Percentiles rank a stretch among this genome's conserved stretches.
Evolutionary conservation across 2,329 filamentous ascomycete genomes (phyloP).

Genomic region (Fusarium paranaense): DNA sequence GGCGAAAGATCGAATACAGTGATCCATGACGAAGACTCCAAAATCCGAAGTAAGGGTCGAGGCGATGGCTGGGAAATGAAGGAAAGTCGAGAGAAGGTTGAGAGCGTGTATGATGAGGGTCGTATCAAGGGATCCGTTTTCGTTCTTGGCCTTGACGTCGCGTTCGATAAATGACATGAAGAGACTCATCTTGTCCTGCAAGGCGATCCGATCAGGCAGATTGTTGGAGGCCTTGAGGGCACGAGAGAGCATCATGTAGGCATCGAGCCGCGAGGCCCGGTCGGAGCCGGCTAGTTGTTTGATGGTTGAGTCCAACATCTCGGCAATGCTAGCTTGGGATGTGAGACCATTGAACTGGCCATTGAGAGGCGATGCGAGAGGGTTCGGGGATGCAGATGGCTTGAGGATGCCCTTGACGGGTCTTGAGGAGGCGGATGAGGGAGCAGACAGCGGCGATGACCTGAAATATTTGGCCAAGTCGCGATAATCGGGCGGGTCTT

Average conservation of each 20-base stretch:
- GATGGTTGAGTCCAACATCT: conserved; percentile 87
- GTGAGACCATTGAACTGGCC: conserved; percentile 55
- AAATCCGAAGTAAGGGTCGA: conserved; percentile 82
- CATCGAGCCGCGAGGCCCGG: conserved; percentile 80
- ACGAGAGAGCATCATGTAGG: conserved; percentile 83
- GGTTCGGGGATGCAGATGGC: conserved; percentile 64
- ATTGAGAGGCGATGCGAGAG: conserved; percentile 55
- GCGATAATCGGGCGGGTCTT: conserved; percentile 61
- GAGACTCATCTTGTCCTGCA: conserved; percentile 80
- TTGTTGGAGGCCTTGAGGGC: conserved; percentile 85
- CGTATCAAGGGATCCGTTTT: conserved; percentile 69
- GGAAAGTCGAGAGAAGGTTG: conserved; percentile 80
- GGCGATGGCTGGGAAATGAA: conserved; percentile 79
- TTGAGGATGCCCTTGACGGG: conserved; percentile 83
- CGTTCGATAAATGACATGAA: conserved; percentile 86
- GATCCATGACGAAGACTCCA: conserved; percentile 81
- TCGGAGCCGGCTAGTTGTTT: conserved; percentile 83
- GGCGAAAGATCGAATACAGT: conserved; percentile 79
- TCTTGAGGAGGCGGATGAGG: conserved; percentile 55
- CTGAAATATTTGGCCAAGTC: conserved; percentile 52
- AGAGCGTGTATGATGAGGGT: conserved; percentile 82
- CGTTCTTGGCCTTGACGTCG: conserved; percentile 75
- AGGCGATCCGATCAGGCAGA: conserved; percentile 77
- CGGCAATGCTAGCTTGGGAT: conserved; percentile 69
- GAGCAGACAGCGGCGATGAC: conserved; percentile 55